Evolutionary conservation across 83 land plant species (phyloP).

Genomic region (Picea mariana): DNA sequence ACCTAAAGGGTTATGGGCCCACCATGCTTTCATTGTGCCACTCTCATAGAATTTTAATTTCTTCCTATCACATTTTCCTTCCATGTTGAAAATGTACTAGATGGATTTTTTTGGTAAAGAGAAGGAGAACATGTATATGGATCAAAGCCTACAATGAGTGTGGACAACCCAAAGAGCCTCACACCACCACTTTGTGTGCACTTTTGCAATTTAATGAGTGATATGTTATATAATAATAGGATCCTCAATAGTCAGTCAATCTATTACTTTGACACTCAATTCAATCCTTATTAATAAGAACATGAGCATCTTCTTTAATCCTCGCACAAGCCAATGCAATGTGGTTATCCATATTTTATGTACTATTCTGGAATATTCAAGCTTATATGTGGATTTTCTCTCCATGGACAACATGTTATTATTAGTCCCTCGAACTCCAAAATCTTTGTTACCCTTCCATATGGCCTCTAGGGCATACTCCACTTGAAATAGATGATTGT

Average conservation of each 20-base stretch:
- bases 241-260: constrained; percentile 94
- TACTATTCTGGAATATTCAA: constrained; percentile 87
- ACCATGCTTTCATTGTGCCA: too few species aligned
- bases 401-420: constrained; percentile 83
- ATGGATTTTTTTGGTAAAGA: constrained; percentile 96
- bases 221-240: constrained; percentile 97
- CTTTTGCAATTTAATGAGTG: constrained; percentile 96
- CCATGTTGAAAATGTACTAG: constrained; percentile 98
- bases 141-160: constrained; percentile 93
- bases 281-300: constrained; percentile 85
- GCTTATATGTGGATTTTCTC: too few species aligned
- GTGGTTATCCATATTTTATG: constrained; percentile 82
- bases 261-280: constrained; percentile 96
- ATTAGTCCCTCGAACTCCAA: constrained; percentile 88
- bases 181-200: constrained; percentile 99
- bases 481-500: constrained; percentile 90
- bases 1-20: too few species aligned
- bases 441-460: constrained; percentile 88
- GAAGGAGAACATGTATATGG: constrained; percentile 81
- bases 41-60: constrained; percentile 97
- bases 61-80: constrained; percentile 98
- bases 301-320: constrained; percentile 96
- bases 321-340: constrained; percentile 96
- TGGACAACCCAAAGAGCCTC: constrained; percentile 94
- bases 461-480: constrained; percentile 95